Percentiles rank a stretch among this genome's conserved stretches.
phyloP scores from a whole-genome alignment of 768 basidiomycete species.

The Amanita inopinata region DNA sequence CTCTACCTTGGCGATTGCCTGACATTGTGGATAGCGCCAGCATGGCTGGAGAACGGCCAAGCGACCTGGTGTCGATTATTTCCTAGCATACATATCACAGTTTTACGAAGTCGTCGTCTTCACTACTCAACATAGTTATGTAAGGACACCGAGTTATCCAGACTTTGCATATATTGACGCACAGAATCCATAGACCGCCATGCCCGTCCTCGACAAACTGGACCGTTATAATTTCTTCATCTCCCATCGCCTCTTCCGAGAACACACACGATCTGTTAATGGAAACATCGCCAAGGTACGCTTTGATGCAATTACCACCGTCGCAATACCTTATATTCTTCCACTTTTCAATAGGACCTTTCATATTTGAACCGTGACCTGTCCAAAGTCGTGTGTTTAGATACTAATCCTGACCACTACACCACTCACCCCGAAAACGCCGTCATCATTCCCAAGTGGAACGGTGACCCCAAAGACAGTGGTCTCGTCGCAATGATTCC shows the following conservation, averaged over 20 bases:
- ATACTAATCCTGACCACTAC: conserved; percentile 74
- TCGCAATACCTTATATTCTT: neutral
- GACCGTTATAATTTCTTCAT: conserved; percentile 91
- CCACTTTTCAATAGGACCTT: conserved; percentile 54
- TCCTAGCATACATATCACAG: conserved; percentile 92
- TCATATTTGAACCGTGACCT: conserved; percentile 93
- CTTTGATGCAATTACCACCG: neutral
- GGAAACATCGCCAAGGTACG: conserved; percentile 79
- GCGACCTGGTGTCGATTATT: conserved; percentile 96
- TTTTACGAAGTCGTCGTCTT: conserved; percentile 98
- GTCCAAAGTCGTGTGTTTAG: conserved; percentile 80
- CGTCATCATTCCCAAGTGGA: conserved; percentile 78
- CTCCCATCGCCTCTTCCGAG: conserved; percentile 84
- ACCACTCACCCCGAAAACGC: conserved; percentile 83
- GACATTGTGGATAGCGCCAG: conserved; percentile 47
- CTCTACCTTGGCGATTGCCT: neutral
- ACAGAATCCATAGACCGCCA: conserved; percentile 84
- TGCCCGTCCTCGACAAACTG: conserved; percentile 83
- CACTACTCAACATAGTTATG: conserved; percentile 83
- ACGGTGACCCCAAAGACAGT: conserved; percentile 56
- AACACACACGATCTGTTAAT: conserved; percentile 76
- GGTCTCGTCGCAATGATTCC: conserved; percentile 91
- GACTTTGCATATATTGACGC: neutral
- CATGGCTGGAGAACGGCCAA: conserved; percentile 97
- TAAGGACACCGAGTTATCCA: conserved; percentile 27